Conservation (phyloP, 805 yeast genomes). For the Blastobotrys mokoenaii region DNA sequence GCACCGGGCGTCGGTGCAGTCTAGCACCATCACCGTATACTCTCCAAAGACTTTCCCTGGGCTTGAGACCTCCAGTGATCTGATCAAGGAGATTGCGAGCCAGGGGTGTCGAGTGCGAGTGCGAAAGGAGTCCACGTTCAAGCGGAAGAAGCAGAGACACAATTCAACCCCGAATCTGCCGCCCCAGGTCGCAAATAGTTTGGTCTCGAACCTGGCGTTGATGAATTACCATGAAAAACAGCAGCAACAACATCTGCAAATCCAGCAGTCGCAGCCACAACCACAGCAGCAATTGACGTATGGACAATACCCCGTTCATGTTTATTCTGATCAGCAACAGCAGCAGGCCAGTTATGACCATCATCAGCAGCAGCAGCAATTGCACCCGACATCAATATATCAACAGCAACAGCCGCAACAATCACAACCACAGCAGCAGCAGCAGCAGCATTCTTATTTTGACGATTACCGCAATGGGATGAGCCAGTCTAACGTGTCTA, state of each 20-base stretch:
- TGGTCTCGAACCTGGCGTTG: background rate
- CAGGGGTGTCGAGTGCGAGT: slow-evolving; percentile 26
- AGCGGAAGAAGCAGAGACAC: slow-evolving; percentile 1
- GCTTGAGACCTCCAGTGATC: slow-evolving; percentile 23
- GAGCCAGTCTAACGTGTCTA: too few species aligned
- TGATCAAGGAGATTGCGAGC: slow-evolving; percentile 25
- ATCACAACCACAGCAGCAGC: too few species aligned
- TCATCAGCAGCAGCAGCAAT: background rate
- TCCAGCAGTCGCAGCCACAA: background rate
- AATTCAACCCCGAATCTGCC: background rate
- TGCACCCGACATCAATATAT: background rate
- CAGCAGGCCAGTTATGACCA: background rate
- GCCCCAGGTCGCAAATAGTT: background rate
- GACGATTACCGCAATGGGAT: too few species aligned
- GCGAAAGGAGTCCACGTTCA: slow-evolving; percentile 16
- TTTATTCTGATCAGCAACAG: background rate
- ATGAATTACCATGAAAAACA: background rate
- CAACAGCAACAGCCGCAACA: background rate
- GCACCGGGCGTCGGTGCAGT: slow-evolving; percentile 16
- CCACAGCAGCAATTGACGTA: background rate
- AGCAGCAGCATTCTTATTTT: too few species aligned
- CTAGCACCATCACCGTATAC: slow-evolving; percentile 23
- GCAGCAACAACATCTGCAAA: background rate
- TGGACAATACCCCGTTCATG: background rate
- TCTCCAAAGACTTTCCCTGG: slow-evolving; percentile 31